These are phyloP conservation scores for Quercus phellos DNA, from an alignment of 331 rosid species.

Conservation along the genomic window DNA sequence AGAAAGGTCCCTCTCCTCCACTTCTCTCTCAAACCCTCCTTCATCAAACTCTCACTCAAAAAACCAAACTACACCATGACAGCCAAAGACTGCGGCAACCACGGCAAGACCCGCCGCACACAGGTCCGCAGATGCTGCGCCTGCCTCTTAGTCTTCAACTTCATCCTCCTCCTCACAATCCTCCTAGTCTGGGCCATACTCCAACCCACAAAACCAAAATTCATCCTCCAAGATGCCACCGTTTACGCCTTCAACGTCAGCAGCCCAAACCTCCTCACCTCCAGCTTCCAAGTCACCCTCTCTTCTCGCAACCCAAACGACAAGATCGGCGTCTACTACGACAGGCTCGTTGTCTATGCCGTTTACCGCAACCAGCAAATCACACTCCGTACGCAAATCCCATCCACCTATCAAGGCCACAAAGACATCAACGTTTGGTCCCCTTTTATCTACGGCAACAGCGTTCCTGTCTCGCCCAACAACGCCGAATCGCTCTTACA, in stretches of 20 bases:
- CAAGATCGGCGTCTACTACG: conserved; percentile 80
- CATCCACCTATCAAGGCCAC: conserved; percentile 75
- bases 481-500: conserved; percentile 33
- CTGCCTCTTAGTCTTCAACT: conserved; percentile 38
- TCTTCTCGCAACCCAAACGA: conserved; percentile 76
- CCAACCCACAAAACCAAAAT: conserved; percentile 64
- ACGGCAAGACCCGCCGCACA: conserved; percentile 9
- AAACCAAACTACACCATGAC: conserved; percentile 32
- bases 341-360: conserved; percentile 60
- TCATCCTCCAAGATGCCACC: conserved; percentile 82
- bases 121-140: conserved; percentile 22
- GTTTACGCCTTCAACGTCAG: conserved; percentile 74
- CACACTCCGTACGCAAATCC: conserved; percentile 61
- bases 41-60: too few relatives aligned
- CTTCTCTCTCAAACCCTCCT: too few relatives aligned
- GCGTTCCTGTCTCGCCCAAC: conserved; percentile 71
- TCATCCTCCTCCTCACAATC: conserved; percentile 45
- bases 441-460: conserved; percentile 60
- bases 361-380: conserved; percentile 64
- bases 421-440: conserved; percentile 78
- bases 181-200: conserved; percentile 76
- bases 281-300: conserved; percentile 67
- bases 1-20: too few relatives aligned
- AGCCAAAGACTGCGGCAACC: conserved; percentile 43
- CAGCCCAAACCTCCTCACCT: conserved; percentile 53